Evolutionary conservation across 768 basidiomycete species (phyloP).

Genomic region (Dacryopinax primogenitus): DNA sequence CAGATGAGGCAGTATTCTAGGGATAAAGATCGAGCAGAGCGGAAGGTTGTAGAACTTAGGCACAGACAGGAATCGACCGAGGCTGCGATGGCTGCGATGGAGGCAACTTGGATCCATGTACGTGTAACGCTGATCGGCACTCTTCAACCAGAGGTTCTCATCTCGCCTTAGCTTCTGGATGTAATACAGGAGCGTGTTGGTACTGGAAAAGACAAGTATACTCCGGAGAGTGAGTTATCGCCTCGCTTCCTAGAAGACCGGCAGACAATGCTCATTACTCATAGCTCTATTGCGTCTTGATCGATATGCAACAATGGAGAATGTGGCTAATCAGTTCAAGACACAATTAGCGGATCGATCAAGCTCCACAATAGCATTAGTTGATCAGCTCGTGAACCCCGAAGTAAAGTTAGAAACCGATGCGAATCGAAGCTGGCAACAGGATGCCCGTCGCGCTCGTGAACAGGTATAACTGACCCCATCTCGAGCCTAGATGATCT

Average conservation of each 20-base stretch:
- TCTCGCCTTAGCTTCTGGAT: conserved; percentile 28
- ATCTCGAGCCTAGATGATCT: not conserved
- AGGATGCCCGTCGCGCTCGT: conserved; percentile 6
- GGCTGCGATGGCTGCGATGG: conserved; percentile 57
- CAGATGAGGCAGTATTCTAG: conserved; percentile 73
- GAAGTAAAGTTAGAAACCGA: conserved; percentile 9
- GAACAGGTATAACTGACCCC: not conserved
- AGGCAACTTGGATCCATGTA: conserved; percentile 73
- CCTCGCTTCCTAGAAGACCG: conserved; percentile 18
- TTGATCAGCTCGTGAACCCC: conserved; percentile 6
- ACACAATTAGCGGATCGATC: not conserved
- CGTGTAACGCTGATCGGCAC: conserved; percentile 4
- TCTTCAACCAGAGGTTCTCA: conserved; percentile 10
- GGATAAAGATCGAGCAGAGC: conserved; percentile 52
- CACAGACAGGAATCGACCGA: conserved; percentile 52
- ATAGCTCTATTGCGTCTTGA: not conserved
- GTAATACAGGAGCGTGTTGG: conserved; percentile 51
- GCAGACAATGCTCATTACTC: conserved; percentile 20
- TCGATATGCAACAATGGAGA: not conserved
- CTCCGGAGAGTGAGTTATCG: conserved; percentile 30
- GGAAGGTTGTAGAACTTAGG: conserved; percentile 52
- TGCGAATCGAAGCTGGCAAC: conserved; percentile 2
- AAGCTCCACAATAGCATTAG: not conserved
- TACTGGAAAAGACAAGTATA: conserved; percentile 32
- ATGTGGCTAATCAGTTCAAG: not conserved